Percentiles rank a stretch among this genome's conserved stretches.
phyloP scores from a whole-genome alignment of 2,329 filamentous ascomycete species.

The Colletotrichum sp. region DNA sequence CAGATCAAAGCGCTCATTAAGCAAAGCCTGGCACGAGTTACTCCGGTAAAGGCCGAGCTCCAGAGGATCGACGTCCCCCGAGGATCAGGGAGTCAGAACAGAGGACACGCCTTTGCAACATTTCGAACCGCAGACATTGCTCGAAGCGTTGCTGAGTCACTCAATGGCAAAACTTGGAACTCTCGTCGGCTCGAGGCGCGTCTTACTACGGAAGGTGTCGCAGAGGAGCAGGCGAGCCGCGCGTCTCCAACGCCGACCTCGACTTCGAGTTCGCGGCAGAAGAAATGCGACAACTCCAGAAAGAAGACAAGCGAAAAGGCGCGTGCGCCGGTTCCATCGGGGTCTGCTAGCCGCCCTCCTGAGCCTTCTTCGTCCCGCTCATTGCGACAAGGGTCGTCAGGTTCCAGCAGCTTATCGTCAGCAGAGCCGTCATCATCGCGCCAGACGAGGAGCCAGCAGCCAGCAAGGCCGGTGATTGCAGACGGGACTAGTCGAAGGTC shows the following conservation, averaged over 20 bases:
- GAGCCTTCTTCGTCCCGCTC: neutral
- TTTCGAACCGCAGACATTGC: constrained; percentile 1
- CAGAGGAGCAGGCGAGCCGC: neutral
- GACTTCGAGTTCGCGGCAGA: neutral
- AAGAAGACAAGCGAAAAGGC: neutral
- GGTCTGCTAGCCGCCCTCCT: neutral
- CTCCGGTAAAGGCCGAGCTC: constrained; percentile 1
- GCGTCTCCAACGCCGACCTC: neutral
- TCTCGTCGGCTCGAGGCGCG: neutral
- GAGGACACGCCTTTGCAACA: constrained; percentile 3
- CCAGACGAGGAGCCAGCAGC: neutral
- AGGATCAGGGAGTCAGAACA: neutral
- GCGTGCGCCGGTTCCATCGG: neutral
- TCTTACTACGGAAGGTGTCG: neutral
- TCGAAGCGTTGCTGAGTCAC: neutral
- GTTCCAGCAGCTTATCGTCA: neutral
- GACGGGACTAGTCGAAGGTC: neutral
- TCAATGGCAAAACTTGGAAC: neutral
- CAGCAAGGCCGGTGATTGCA: neutral
- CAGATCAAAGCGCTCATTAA: constrained; percentile 5
- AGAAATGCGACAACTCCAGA: neutral
- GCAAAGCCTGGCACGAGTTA: neutral
- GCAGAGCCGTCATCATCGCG: neutral
- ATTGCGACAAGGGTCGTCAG: neutral
- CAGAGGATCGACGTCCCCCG: constrained; percentile 12